Conservation (phyloP, 1,284 basidiomycete species). For the Puccinia polysora region DNA sequence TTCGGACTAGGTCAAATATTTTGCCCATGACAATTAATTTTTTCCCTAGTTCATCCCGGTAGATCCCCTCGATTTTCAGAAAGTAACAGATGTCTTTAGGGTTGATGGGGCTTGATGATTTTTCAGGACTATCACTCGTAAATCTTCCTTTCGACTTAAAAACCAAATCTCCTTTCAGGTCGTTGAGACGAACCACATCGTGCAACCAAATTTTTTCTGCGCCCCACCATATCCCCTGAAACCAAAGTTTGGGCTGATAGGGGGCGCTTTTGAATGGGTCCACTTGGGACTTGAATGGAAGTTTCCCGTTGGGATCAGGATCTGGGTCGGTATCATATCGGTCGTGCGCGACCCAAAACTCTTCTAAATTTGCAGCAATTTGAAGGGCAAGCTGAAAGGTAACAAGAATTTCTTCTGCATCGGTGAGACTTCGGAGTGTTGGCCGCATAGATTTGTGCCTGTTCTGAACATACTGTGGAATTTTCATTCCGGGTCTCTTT, state of each 20-base stretch:
- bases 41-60: slow-evolving; percentile 7
- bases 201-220: slow-evolving; percentile 34
- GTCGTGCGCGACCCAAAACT: slow-evolving; percentile 18
- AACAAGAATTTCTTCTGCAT: not conserved
- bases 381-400: slow-evolving; percentile 25
- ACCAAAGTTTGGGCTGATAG: slow-evolving; percentile 14
- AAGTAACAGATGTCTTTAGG: slow-evolving; percentile 7
- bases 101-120: not conserved
- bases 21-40: slow-evolving; percentile 7
- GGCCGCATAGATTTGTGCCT: slow-evolving; percentile 1
- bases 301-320: not conserved
- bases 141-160: not conserved
- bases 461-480: not conserved
- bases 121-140: not conserved
- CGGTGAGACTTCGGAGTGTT: slow-evolving; percentile 1
- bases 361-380: slow-evolving; percentile 28
- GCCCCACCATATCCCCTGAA: slow-evolving; percentile 39
- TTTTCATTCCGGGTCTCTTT: not conserved
- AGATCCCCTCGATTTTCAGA: slow-evolving; percentile 23
- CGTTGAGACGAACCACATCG: slow-evolving; percentile 30
- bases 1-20: slow-evolving; percentile 17
- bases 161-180: not conserved
- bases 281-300: too few relatives aligned
- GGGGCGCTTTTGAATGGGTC: not conserved
- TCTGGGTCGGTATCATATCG: slow-evolving; percentile 15